Conservation (phyloP, 129 eudicot genomes). For the Tagetes erecta region DNA sequence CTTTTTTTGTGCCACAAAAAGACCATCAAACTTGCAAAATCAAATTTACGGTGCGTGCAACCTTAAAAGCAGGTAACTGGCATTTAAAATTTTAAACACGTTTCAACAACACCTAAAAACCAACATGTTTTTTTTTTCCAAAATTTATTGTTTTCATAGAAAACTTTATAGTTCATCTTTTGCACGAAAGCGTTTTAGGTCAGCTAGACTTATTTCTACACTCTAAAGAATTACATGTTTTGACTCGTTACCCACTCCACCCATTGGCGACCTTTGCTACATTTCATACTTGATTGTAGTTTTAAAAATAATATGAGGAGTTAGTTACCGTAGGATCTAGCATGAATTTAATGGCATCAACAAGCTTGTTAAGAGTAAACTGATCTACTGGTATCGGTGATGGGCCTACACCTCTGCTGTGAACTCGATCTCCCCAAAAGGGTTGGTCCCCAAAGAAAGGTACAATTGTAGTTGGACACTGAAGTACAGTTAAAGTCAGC, state of each 20-base stretch:
- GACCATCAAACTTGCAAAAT: too few species aligned
- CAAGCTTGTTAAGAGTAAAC: constrained; percentile 71
- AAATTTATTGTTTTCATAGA: too few species aligned
- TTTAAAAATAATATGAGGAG: neutral
- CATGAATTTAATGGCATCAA: constrained; percentile 82
- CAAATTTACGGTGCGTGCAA: neutral
- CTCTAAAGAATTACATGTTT: neutral
- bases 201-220: neutral
- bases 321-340: constrained; percentile 73
- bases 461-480: constrained; percentile 97
- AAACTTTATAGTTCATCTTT: neutral
- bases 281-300: neutral
- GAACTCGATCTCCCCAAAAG: constrained; percentile 98
- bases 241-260: neutral
- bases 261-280: neutral
- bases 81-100: neutral
- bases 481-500: constrained; percentile 23
- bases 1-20: neutral
- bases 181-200: neutral
- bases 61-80: neutral
- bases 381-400: constrained; percentile 82
- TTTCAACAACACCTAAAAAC: neutral
- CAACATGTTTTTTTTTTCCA: neutral
- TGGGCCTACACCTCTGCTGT: constrained; percentile 96
- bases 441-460: constrained; percentile 99